Conservation (phyloP, 306 rosid genomes). For the Comarum palustre region DNA sequence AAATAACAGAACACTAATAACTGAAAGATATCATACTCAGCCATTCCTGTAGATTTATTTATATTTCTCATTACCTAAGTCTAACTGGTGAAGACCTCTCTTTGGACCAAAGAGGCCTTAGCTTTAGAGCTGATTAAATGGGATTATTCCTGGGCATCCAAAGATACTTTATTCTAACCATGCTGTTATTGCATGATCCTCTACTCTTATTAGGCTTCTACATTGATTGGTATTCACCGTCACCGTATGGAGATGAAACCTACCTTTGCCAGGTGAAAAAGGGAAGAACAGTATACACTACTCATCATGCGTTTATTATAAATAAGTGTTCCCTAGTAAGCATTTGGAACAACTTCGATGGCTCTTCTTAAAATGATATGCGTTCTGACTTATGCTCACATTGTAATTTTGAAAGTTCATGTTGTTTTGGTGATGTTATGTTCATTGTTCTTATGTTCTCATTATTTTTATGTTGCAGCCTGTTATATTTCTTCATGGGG, state of each 20-base stretch:
- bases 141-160: not conserved
- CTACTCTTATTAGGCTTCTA: not conserved
- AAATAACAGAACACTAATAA: too few relatives aligned
- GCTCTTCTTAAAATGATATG: not conserved
- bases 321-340: not conserved
- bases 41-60: too few relatives aligned
- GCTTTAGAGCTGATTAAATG: not conserved
- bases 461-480: constrained; percentile 55
- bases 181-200: not conserved
- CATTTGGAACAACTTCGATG: not conserved
- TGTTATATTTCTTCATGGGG: constrained; percentile 86
- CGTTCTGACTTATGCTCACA: not conserved
- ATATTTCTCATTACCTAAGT: too few relatives aligned
- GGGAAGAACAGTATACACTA: not conserved
- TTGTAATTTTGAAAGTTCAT: not conserved
- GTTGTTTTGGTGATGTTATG: not conserved
- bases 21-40: too few relatives aligned
- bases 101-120: too few relatives aligned
- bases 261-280: not conserved
- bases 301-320: not conserved
- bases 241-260: not conserved
- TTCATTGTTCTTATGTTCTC: constrained; percentile 10
- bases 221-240: not conserved
- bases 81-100: too few relatives aligned
- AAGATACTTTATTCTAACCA: not conserved